These are phyloP conservation scores for Magnusiomyces suaveolens DNA, from an alignment of 1,139 yeast genomes.

Conservation along the genomic window DNA sequence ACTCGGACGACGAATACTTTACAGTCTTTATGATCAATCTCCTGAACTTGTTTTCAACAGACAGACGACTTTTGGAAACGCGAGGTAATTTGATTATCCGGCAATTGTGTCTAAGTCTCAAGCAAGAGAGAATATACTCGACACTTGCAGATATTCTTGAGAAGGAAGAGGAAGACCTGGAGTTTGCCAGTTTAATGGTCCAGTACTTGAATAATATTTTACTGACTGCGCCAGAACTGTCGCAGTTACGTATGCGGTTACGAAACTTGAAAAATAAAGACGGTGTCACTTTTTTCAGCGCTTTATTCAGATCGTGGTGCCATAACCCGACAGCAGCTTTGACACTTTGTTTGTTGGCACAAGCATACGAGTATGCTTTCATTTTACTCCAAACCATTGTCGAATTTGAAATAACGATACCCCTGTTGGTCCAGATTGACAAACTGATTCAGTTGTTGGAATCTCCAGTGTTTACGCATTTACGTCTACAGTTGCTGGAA, in stretches of 20 bases:
- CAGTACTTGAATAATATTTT: conserved; percentile 82
- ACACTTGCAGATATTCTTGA: conserved; percentile 71
- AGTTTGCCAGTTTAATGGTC: conserved; percentile 70
- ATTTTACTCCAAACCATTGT: conserved; percentile 65
- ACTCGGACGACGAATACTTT: conserved; percentile 71
- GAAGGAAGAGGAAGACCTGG: conserved; percentile 48
- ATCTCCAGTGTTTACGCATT: conserved; percentile 82
- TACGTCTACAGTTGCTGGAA: conserved; percentile 77
- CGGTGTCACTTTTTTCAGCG: conserved; percentile 65
- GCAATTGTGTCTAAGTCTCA: conserved; percentile 70
- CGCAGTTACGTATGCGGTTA: conserved; percentile 58
- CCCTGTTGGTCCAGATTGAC: conserved; percentile 67
- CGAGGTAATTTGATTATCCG: conserved; percentile 81
- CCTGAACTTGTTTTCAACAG: conserved; percentile 56
- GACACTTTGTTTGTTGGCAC: conserved; percentile 75
- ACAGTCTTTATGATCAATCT: conserved; percentile 66
- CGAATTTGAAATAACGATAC: conserved; percentile 65
- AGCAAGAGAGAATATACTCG: conserved; percentile 75
- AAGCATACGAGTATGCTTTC: conserved; percentile 83
- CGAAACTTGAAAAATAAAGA: conserved; percentile 45
- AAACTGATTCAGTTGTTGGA: conserved; percentile 69
- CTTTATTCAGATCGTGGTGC: conserved; percentile 85
- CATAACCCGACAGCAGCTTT: conserved; percentile 84
- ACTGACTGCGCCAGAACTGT: conserved; percentile 78
- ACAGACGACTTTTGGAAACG: conserved; percentile 51